Evolutionary conservation across 257 asterid genomes (phyloP).

Genomic region (Petunia axillaris): DNA sequence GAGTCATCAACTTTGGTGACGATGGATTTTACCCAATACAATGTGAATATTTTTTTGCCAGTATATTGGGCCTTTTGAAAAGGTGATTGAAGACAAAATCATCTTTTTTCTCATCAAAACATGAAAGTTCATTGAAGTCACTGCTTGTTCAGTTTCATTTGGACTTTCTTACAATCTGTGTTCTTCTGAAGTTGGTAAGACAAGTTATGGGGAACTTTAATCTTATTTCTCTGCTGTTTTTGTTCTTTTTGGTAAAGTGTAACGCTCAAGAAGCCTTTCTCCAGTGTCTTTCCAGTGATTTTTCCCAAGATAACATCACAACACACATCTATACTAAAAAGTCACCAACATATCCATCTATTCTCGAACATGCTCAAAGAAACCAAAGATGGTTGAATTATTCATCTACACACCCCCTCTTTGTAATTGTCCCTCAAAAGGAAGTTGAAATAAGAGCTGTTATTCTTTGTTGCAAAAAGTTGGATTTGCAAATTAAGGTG

Average conservation of each 20-base stretch:
- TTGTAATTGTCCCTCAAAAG: neutral
- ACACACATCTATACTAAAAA: neutral
- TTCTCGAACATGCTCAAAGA: constrained; percentile 4
- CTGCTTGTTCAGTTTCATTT: too few relatives aligned
- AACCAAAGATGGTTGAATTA: neutral
- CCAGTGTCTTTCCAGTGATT: neutral
- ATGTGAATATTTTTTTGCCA: too few relatives aligned
- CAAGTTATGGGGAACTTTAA: neutral
- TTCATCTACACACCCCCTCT: neutral
- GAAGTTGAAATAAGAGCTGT: constrained; percentile 6
- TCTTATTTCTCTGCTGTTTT: neutral
- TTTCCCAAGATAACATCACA: neutral
- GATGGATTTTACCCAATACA: too few relatives aligned
- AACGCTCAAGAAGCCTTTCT: neutral
- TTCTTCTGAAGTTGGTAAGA: too few relatives aligned
- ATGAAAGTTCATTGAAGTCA: too few relatives aligned
- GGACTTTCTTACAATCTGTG: too few relatives aligned
- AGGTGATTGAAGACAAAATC: too few relatives aligned
- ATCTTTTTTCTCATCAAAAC: too few relatives aligned
- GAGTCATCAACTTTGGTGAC: too few relatives aligned
- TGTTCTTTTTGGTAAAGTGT: neutral
- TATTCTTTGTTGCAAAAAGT: neutral
- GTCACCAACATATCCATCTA: neutral
- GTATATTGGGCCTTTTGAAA: too few relatives aligned
- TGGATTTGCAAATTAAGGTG: neutral